Evolutionary conservation across 1,284 basidiomycete species (phyloP).

Genomic region (Ceratobasidium sp.): DNA sequence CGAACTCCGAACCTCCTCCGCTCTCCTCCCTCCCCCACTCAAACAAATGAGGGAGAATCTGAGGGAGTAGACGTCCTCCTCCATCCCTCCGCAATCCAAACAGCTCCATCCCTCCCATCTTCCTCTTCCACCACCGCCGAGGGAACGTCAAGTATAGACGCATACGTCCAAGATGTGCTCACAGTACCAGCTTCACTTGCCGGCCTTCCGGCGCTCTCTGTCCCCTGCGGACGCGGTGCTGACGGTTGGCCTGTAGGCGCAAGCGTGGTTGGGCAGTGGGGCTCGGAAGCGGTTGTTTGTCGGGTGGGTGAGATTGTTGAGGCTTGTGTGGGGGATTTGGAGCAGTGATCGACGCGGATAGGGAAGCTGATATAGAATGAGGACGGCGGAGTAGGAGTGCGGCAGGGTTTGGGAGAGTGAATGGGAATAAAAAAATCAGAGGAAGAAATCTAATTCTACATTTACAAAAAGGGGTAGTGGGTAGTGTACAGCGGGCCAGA

Average conservation of each 20-base stretch:
- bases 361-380: no score
- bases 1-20: slow-evolving; percentile 62
- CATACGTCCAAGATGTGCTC: slow-evolving; percentile 91
- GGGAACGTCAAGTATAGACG: slow-evolving; percentile 54
- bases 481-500: slow-evolving; percentile 32
- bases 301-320: slow-evolving; percentile 64
- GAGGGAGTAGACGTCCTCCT: slow-evolving; percentile 79
- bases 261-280: slow-evolving; percentile 92
- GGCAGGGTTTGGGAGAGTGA: no score
- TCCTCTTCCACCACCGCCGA: slow-evolving; percentile 40
- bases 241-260: slow-evolving; percentile 89
- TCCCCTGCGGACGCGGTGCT: slow-evolving; percentile 66
- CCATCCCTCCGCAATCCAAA: slow-evolving; percentile 84
- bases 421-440: neutral
- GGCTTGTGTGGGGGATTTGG: slow-evolving; percentile 18
- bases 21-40: neutral
- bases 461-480: neutral
- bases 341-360: no score
- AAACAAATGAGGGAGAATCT: neutral
- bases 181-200: slow-evolving; percentile 93
- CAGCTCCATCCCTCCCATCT: slow-evolving; percentile 69
- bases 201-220: slow-evolving; percentile 83
- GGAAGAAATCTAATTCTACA: slow-evolving; percentile 29
- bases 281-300: slow-evolving; percentile 75
- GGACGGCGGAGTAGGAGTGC: no score